phyloP scores from a whole-genome alignment of 495 filamentous ascomycete genomes.

The Aspergillus nidulans region DNA sequence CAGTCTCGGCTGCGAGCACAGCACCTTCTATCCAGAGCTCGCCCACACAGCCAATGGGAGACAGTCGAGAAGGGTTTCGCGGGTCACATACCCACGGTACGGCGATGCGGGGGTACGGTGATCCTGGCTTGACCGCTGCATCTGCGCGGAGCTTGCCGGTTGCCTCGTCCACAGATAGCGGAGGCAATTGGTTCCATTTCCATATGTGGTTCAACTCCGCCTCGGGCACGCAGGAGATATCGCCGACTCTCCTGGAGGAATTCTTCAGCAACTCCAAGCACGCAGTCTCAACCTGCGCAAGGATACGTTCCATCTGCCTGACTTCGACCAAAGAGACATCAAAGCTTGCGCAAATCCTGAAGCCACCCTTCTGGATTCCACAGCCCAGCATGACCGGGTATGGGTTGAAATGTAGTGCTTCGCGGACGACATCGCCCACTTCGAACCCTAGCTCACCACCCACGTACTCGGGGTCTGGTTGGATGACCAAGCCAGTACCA shows the following conservation, averaged over 20 bases:
- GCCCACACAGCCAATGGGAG: slow-evolving; percentile 30
- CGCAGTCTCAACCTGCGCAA: slow-evolving; percentile 37
- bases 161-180: slow-evolving; percentile 21
- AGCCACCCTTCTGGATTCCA: slow-evolving; percentile 50
- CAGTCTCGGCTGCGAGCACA: slow-evolving; percentile 20
- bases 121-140: slow-evolving; percentile 23
- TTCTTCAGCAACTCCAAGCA: slow-evolving; percentile 26
- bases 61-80: slow-evolving; percentile 26
- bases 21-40: slow-evolving; percentile 32
- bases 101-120: slow-evolving; percentile 23
- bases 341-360: slow-evolving; percentile 59
- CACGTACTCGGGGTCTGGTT: slow-evolving; percentile 40
- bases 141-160: slow-evolving; percentile 26
- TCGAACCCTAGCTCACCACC: slow-evolving; percentile 47
- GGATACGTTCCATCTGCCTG: slow-evolving; percentile 40
- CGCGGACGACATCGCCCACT: slow-evolving; percentile 53
- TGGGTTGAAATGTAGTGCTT: slow-evolving; percentile 63
- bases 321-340: slow-evolving; percentile 44
- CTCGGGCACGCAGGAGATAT: slow-evolving; percentile 34
- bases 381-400: slow-evolving; percentile 64
- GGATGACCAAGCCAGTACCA: slow-evolving; percentile 54
- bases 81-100: slow-evolving; percentile 35
- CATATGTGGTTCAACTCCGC: slow-evolving; percentile 35
- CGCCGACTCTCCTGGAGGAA: slow-evolving; percentile 20
- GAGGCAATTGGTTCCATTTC: slow-evolving; percentile 33